Base-by-base conservation (phyloP, 78 protist genomes). In the Dictyostelium purpureum region DNA sequence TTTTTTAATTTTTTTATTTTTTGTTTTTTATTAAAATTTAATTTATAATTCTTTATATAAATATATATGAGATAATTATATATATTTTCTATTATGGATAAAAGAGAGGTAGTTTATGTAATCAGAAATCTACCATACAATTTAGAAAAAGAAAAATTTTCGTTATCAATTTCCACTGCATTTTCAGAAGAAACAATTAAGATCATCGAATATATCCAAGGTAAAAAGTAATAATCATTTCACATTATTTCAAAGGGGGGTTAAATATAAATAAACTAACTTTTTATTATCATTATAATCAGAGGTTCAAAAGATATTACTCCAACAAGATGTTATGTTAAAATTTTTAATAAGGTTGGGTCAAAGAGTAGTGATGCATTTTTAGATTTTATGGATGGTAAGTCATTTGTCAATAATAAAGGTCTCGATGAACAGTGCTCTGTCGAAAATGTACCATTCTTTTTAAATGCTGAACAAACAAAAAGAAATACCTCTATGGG, bases 241-340 rank as follows among this genome's bases (percentile, higher is more conserved):
- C 52, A 47, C 52, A n/a, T 59, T 28, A 3, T 26, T 59, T 11
- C 69, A 21, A 21, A 56, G 10, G 2, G 28, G 9, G 28, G 4
- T 47, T 14, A 14, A 47, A 28, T 57, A 11, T 37, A 59, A 31
- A 26, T 28, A 5, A 11, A 24, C 24, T 59, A 5, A n/a, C 12
- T 59, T 59, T 1, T 69, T 19, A 26, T 75, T 42, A 33, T 43
- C 37, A 12, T 59, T 43, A n/a, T 6, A 71, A 40, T 6, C 28
- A 79, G 88, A 69, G 9, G 74, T 12, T 73, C 40, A 26, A 66
- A 75, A 74, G 45, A 35, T 0, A 73, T 26, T 26, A 59, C 26
- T 61, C 67, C 82, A 24, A 59, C 82, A 33, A 85, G 92, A 85
- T 73, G 92, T 47, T 85, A 85, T 73, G 92, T 85, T 11, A 59